Percentiles rank a stretch among this genome's conserved stretches.
These are phyloP conservation scores for Microcyclospora pomicola DNA, from an alignment of 2,329 filamentous ascomycete species.

Conservation along the genomic window DNA sequence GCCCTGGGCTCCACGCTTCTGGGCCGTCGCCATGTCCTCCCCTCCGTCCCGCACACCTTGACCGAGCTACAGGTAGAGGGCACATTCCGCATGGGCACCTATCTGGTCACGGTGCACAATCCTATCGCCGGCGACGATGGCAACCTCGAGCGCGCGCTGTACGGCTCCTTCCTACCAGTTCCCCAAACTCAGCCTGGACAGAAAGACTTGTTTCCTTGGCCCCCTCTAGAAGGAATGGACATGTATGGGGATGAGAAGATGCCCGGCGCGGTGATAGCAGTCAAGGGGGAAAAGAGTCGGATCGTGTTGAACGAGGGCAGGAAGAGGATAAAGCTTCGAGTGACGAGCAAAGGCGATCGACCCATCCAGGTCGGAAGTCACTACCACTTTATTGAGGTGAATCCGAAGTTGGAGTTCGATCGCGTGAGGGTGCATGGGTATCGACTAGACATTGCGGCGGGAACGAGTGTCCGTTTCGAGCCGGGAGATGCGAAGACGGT, in stretches of 20 bases:
- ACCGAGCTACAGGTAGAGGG: conserved; percentile 85
- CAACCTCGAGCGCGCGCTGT: conserved; percentile 72
- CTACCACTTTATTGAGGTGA: conserved; percentile 94
- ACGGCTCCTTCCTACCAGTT: conserved; percentile 79
- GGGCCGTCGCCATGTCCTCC: conserved; percentile 79
- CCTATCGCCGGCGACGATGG: conserved; percentile 79
- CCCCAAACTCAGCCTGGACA: conserved; percentile 40
- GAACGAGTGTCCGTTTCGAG: conserved; percentile 86
- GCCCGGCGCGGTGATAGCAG: conserved; percentile 67
- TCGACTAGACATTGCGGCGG: conserved; percentile 77
- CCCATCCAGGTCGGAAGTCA: conserved; percentile 87
- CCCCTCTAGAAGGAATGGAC: conserved; percentile 41
- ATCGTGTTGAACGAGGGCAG: conserved; percentile 62
- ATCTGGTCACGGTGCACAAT: conserved; percentile 86
- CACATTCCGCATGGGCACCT: conserved; percentile 80
- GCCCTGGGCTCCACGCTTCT: conserved; percentile 80
- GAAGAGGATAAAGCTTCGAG: conserved; percentile 56
- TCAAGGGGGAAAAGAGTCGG: conserved; percentile 46
- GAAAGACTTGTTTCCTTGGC: conserved; percentile 44
- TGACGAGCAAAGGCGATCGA: conserved; percentile 76
- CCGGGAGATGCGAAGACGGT: conserved; percentile 87
- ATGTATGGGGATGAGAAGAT: conserved; percentile 52
- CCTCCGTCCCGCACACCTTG: conserved; percentile 65
- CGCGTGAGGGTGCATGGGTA: conserved; percentile 69
- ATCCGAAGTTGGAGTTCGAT: conserved; percentile 80